These are phyloP conservation scores for Cyclostephanos invisitatus DNA, from an alignment of 108 stramenopile genomes.

Conservation along the genomic window DNA sequence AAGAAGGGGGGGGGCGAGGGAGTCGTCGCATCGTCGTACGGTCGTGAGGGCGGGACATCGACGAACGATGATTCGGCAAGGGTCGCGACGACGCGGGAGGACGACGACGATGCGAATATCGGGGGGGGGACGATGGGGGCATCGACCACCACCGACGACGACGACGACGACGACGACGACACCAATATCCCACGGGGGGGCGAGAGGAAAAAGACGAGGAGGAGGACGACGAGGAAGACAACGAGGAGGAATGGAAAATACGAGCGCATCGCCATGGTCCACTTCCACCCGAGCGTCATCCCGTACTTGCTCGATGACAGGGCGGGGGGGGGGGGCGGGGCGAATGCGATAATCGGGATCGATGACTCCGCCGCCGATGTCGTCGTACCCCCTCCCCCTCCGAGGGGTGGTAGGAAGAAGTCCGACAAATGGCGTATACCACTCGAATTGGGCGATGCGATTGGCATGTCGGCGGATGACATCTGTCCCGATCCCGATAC, in stretches of 20 bases:
- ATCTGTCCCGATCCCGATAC: slow-evolving; percentile 11
- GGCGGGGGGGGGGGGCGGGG: background rate
- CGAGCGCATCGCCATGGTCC: slow-evolving; percentile 13
- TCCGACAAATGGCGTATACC: slow-evolving; percentile 16
- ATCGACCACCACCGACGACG: background rate
- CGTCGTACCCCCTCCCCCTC: no score
- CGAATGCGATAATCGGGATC: background rate
- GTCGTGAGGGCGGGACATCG: no score
- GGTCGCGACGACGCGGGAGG: no score
- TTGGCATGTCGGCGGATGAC: slow-evolving; percentile 3
- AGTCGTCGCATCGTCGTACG: no score
- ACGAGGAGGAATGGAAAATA: background rate
- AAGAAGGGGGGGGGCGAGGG: no score
- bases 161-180: slow-evolving; percentile 2
- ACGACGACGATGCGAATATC: no score
- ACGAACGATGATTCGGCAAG: no score
- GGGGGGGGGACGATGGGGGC: no score
- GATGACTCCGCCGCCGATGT: background rate
- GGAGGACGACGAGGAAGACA: background rate
- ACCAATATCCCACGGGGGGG: background rate
- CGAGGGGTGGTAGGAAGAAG: background rate
- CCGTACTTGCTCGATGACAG: background rate
- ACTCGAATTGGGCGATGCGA: slow-evolving; percentile 2
- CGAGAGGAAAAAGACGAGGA: background rate
- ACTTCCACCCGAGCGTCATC: slow-evolving; percentile 19